Conservation (phyloP, 2,329 filamentous ascomycete genomes). For the Ramichloridium luteum region DNA sequence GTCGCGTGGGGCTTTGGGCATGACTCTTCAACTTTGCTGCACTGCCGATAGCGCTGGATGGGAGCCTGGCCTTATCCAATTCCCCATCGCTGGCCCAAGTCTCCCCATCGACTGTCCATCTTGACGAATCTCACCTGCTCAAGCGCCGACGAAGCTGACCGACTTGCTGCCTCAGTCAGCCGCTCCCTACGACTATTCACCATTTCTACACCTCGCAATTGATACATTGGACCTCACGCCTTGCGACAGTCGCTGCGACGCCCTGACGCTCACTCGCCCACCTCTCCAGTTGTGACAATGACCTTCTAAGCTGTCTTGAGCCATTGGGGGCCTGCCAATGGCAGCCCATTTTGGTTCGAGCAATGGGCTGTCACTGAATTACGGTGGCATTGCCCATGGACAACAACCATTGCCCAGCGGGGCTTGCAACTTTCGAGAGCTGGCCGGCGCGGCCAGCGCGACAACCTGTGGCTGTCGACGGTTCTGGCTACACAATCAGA, state of each 20-base stretch:
- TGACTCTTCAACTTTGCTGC: not conserved
- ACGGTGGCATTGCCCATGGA: slow-evolving; percentile 9
- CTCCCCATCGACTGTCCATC: not conserved
- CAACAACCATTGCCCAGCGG: slow-evolving; percentile 34
- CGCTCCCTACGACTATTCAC: slow-evolving; percentile 3
- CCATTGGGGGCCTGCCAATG: slow-evolving; percentile 26
- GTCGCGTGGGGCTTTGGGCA: too few species aligned
- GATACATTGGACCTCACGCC: not conserved
- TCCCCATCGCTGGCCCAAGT: not conserved
- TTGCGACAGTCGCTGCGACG: slow-evolving; percentile 5
- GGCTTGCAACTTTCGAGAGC: slow-evolving; percentile 40
- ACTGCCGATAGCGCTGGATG: not conserved
- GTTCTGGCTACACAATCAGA: slow-evolving; percentile 33
- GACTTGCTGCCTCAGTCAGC: slow-evolving; percentile 2
- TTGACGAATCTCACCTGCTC: not conserved
- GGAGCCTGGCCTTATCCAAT: not conserved
- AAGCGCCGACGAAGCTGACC: slow-evolving; percentile 3
- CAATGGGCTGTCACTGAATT: slow-evolving; percentile 14
- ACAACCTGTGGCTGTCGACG: slow-evolving; percentile 41
- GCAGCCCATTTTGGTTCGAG: slow-evolving; percentile 17
- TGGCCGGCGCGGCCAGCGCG: slow-evolving; percentile 30
- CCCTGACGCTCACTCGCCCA: slow-evolving; percentile 3
- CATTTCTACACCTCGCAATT: too few species aligned
- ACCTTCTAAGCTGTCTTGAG: slow-evolving; percentile 18
- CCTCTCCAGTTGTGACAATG: slow-evolving; percentile 9